Evolutionary conservation across 805 yeast genomes (phyloP).

Genomic region (Wickerhamomyces pijperi): DNA sequence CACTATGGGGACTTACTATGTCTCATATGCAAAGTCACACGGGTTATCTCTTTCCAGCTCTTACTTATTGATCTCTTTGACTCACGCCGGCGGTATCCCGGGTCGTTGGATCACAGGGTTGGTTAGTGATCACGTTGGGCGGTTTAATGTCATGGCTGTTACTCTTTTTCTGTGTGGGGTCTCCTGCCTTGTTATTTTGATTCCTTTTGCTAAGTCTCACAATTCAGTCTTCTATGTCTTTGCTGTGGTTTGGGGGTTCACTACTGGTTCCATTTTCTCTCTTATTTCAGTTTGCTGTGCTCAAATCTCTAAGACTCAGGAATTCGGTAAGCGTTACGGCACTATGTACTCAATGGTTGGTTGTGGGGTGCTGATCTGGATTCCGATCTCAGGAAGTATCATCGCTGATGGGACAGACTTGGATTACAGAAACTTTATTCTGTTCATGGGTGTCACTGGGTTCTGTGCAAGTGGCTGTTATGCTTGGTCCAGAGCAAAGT

Average conservation of each 20-base stretch:
- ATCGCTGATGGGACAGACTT: constrained; percentile 21
- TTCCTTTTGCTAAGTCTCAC: constrained; percentile 23
- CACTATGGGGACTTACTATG: constrained; percentile 33
- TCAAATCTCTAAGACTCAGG: constrained; percentile 39
- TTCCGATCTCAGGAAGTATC: constrained; percentile 40
- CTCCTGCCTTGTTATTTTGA: constrained; percentile 26
- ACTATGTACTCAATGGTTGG: constrained; percentile 49
- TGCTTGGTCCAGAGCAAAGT: too few species aligned
- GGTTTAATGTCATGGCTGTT: constrained; percentile 33
- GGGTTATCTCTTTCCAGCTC: constrained; percentile 20
- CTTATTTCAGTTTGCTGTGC: constrained; percentile 34
- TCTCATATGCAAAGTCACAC: constrained; percentile 29
- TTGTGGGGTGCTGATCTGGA: constrained; percentile 33
- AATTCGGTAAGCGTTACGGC: constrained; percentile 40
- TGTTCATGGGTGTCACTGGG: not conserved
- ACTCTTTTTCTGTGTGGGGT: constrained; percentile 23
- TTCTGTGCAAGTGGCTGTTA: too few species aligned
- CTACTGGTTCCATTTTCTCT: constrained; percentile 34
- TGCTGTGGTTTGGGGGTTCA: constrained; percentile 37
- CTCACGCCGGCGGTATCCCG: constrained; percentile 22
- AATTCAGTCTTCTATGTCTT: constrained; percentile 23
- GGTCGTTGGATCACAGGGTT: constrained; percentile 25
- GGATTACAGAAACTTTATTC: constrained; percentile 1
- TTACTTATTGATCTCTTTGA: constrained; percentile 30
- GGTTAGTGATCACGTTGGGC: constrained; percentile 28